Evolutionary conservation across 1,284 basidiomycete genomes (phyloP).

Genomic region (Cryptococcus sp.): DNA sequence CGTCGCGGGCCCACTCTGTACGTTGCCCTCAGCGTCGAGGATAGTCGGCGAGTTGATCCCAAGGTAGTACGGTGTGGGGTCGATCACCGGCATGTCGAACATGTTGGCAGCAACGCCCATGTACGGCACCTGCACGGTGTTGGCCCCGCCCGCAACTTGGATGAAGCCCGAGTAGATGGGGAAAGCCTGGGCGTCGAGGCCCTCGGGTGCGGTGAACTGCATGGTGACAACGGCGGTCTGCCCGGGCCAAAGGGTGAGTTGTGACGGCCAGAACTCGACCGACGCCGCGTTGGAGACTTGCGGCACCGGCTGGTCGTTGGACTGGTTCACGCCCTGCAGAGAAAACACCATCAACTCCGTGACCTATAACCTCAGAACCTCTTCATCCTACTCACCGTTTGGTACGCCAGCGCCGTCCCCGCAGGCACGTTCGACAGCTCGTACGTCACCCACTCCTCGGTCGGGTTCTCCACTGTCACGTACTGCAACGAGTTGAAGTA

Average conservation of each 20-base stretch:
- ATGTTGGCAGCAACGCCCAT: conserved; percentile 44
- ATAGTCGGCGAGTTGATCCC: conserved; percentile 35
- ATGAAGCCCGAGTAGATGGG: conserved; percentile 45
- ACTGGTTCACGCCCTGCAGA: conserved; percentile 26
- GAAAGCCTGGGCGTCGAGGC: conserved; percentile 31
- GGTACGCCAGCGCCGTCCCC: conserved; percentile 28
- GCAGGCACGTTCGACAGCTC: conserved; percentile 34
- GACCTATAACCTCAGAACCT: not conserved
- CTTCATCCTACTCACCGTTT: conserved; percentile 16
- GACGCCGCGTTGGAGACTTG: conserved; percentile 24
- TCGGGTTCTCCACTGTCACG: conserved; percentile 38
- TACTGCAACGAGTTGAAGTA: conserved; percentile 54
- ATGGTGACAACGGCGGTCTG: conserved; percentile 23
- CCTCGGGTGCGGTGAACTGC: conserved; percentile 33
- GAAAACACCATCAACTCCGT: not conserved
- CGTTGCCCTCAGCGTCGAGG: conserved; percentile 11
- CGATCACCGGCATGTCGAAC: conserved; percentile 40
- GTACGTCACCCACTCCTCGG: conserved; percentile 23
- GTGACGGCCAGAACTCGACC: conserved; percentile 32
- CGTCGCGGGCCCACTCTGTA: conserved; percentile 42
- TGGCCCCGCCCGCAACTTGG: conserved; percentile 26
- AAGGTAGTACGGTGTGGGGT: conserved; percentile 31
- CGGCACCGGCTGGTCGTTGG: conserved; percentile 29
- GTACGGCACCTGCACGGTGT: conserved; percentile 33
- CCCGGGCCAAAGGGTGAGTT: conserved; percentile 30